These are phyloP conservation scores for Noccaea bulbosa DNA, from an alignment of 345 rosid species.

Conservation along the genomic window DNA sequence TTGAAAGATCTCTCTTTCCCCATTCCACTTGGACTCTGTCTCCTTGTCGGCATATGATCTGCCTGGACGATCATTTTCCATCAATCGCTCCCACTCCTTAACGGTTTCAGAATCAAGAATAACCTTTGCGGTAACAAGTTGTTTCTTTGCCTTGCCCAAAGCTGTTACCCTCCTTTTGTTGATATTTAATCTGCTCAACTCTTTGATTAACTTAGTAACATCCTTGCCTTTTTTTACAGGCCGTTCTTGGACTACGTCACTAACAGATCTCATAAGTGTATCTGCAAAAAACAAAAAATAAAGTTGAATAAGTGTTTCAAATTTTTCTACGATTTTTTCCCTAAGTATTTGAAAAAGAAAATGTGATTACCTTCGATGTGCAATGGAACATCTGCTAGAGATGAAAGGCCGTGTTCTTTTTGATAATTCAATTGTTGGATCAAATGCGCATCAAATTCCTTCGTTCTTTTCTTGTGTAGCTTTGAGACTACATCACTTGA, in stretches of 20 bases:
- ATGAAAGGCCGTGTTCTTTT: slow-evolving; percentile 11
- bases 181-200: slow-evolving; percentile 21
- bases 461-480: not conserved
- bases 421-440: slow-evolving; percentile 21
- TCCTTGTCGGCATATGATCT: slow-evolving; percentile 35
- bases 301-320: no score
- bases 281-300: slow-evolving; percentile 12
- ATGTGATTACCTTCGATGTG: slow-evolving; percentile 28
- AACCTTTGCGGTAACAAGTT: slow-evolving; percentile 39
- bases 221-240: not conserved
- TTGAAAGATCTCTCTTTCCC: slow-evolving; percentile 42
- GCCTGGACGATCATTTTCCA: slow-evolving; percentile 29
- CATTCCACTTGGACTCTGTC: slow-evolving; percentile 45
- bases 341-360: not conserved
- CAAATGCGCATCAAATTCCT: not conserved
- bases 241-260: not conserved
- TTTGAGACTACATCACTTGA: not conserved
- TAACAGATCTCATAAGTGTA: not conserved
- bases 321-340: no score
- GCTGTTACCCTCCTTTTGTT: slow-evolving; percentile 1
- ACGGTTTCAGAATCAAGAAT: slow-evolving; percentile 47
- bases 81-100: slow-evolving; percentile 49
- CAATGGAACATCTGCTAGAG: slow-evolving; percentile 36
- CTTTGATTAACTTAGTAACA: slow-evolving; percentile 23
- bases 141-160: slow-evolving; percentile 10